A percentile compares a stretch with the other conserved stretches of the same genome.
Evolutionary conservation across 2,329 filamentous ascomycete genomes (phyloP).

Genomic region (Stagonosporopsis tanaceti): DNA sequence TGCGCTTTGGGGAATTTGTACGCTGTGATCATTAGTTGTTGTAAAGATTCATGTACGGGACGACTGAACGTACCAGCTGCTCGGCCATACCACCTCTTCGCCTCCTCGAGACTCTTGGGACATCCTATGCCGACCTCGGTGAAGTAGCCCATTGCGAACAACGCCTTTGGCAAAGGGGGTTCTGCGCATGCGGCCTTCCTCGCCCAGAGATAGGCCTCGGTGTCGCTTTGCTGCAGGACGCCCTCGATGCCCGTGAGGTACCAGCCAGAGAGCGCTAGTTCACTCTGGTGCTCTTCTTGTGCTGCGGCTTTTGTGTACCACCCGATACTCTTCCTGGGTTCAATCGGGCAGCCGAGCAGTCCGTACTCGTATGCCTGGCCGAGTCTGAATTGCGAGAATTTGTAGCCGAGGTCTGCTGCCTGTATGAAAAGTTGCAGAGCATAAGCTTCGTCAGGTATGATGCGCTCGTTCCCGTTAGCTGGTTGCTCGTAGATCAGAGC

Average conservation of each 20-base stretch:
- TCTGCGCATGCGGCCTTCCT: conserved; percentile 89
- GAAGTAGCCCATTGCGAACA: conserved; percentile 98
- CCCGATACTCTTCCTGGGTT: conserved; percentile 83
- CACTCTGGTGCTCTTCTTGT: conserved; percentile 93
- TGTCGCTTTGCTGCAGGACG: conserved; percentile 89
- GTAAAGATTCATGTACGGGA: not conserved
- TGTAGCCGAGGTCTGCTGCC: conserved; percentile 89
- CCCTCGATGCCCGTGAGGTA: conserved; percentile 91
- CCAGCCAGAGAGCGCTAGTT: conserved; percentile 70
- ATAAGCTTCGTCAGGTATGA: conserved; percentile 83
- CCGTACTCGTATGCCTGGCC: conserved; percentile 92
- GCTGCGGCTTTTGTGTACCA: conserved; percentile 94
- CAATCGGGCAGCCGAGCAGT: conserved; percentile 79
- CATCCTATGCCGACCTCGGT: conserved; percentile 94
- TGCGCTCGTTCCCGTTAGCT: conserved; percentile 64
- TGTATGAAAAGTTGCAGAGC: conserved; percentile 83
- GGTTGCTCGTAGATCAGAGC: conserved; percentile 70
- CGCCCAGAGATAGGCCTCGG: conserved; percentile 96
- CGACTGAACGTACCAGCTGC: conserved; percentile 82
- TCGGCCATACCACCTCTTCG: conserved; percentile 97
- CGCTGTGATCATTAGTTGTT: conserved; percentile 61
- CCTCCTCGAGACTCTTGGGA: conserved; percentile 86
- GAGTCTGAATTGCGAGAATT: conserved; percentile 90
- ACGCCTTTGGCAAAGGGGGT: conserved; percentile 79
- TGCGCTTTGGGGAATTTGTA: conserved; percentile 95